Base-by-base conservation (phyloP, 371 early-diverging fungal species). In the Rhizopus sp. region DNA sequence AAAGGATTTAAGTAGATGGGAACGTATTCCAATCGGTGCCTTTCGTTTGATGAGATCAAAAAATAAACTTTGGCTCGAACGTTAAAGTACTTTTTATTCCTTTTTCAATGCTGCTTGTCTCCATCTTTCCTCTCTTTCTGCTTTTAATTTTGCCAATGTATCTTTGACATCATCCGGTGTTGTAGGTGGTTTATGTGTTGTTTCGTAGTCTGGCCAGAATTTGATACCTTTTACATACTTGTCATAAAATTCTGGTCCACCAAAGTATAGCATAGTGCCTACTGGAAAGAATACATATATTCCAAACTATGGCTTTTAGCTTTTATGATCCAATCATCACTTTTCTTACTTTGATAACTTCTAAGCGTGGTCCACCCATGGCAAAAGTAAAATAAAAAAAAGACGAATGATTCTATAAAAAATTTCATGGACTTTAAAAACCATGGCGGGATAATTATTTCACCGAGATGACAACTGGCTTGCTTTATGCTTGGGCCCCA, bases 21-120 rank as follows among this genome's bases (percentile, higher is more conserved):
- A 85, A 40, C 78, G 82, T 30, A 79, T 82, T 8, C 85, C 85
- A 8, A 85, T 85, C 48, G 81, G 85, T 45, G 81, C 83, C 6
- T 85, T 82, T 60, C 73, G 85, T 39, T 57, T 72, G 50, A 71
- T 77, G 69, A 60, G 77, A 39, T 68, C 73, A 9, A 73, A 73
- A 51, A 77, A 77, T 50, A 70, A 66, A 31, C 52, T 71, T 41
- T 77, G 77, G 77, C 68, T 77, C 55, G 69, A 77, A 47, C 77
- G 77, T 17, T 46, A 15, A 9, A 42, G 13, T n/a, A 56, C 45
- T 47, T 44, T 32, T 34, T 40, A 35, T 12, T 62, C 32, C 13
- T 57, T 56, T 54, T 67, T 67, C 10, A 46, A 69, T 60, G 62
- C 50, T 41, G 69, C 70, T 51, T 71, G 62, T 64, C 63, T 67